Conservation (phyloP, 345 rosid species). For the Syzygium oleosum region DNA sequence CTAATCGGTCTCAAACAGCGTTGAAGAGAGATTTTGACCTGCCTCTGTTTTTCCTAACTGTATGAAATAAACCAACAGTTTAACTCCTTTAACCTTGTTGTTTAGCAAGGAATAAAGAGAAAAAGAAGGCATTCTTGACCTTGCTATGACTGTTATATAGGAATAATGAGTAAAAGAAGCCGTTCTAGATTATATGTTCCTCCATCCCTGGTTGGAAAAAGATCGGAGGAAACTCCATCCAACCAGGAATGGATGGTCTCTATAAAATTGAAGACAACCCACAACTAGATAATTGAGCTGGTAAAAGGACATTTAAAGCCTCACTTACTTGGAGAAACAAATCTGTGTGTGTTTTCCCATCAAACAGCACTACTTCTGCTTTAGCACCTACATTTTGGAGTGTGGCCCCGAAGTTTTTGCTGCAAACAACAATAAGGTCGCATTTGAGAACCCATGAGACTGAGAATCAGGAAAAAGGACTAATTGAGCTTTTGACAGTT, state of each 20-base stretch:
- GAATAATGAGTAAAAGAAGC: neutral
- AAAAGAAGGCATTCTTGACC: neutral
- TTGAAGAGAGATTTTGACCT: neutral
- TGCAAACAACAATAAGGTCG: slow-evolving; percentile 22
- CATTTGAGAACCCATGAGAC: neutral
- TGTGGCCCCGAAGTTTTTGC: slow-evolving; percentile 51
- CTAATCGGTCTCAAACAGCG: neutral
- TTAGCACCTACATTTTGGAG: slow-evolving; percentile 53
- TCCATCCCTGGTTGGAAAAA: neutral
- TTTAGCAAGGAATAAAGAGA: neutral
- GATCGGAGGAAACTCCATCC: neutral
- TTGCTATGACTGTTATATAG: neutral
- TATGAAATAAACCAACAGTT: neutral
- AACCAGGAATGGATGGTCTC: neutral
- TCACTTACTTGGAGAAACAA: slow-evolving; percentile 78
- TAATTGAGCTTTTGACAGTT: neutral
- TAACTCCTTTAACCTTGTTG: neutral
- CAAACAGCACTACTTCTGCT: slow-evolving; percentile 47
- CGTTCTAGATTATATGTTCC: neutral
- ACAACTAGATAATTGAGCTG: neutral
- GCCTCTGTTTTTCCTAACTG: neutral
- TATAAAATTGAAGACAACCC: neutral
- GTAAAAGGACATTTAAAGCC: neutral
- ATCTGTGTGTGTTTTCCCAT: slow-evolving; percentile 91
- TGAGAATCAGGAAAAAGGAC: neutral